Evolutionary conservation across 805 yeast species (phyloP).

Genomic region (Lipomyces spencermartinsiae): DNA sequence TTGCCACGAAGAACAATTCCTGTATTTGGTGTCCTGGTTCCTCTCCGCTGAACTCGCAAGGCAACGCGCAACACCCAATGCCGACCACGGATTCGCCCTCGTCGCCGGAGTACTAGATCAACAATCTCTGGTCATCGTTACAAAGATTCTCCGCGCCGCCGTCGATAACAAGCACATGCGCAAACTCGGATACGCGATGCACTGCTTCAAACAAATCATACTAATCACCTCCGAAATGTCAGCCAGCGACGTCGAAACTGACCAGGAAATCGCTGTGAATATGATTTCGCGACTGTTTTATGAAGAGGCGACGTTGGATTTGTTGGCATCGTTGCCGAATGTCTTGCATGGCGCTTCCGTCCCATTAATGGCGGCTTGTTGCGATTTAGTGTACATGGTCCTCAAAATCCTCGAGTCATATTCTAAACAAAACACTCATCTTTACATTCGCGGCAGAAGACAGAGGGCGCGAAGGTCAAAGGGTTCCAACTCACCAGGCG

Average conservation of each 20-base stretch:
- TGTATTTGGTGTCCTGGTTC: slow-evolving; percentile 76
- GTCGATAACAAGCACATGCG: slow-evolving; percentile 41
- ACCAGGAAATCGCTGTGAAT: slow-evolving; percentile 60
- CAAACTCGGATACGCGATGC: slow-evolving; percentile 71
- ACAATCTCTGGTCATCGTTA: slow-evolving; percentile 61
- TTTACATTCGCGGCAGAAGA: slow-evolving; percentile 54
- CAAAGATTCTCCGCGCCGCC: slow-evolving; percentile 50
- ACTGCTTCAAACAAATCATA: slow-evolving; percentile 69
- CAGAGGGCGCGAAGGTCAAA: slow-evolving; percentile 38
- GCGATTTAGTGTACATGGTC: slow-evolving; percentile 69
- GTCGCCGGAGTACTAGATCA: slow-evolving; percentile 63
- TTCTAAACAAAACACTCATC: slow-evolving; percentile 60
- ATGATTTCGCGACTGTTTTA: slow-evolving; percentile 74
- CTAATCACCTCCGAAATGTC: slow-evolving; percentile 53
- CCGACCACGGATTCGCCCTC: slow-evolving; percentile 33
- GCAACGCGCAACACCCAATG: slow-evolving; percentile 24
- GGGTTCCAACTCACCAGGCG: neutral
- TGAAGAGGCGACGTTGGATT: slow-evolving; percentile 62
- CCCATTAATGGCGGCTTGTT: slow-evolving; percentile 61
- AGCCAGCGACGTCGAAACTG: slow-evolving; percentile 51
- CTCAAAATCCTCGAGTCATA: slow-evolving; percentile 72
- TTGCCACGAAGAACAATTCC: slow-evolving; percentile 53
- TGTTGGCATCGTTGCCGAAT: slow-evolving; percentile 64
- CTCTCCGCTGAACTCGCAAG: slow-evolving; percentile 63
- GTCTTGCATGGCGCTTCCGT: slow-evolving; percentile 66